Evolutionary conservation across 1,139 yeast genomes (phyloP), one percentile per base, ranked within the genome.

Genomic region (Entelexis paramagnoliae): DNA sequence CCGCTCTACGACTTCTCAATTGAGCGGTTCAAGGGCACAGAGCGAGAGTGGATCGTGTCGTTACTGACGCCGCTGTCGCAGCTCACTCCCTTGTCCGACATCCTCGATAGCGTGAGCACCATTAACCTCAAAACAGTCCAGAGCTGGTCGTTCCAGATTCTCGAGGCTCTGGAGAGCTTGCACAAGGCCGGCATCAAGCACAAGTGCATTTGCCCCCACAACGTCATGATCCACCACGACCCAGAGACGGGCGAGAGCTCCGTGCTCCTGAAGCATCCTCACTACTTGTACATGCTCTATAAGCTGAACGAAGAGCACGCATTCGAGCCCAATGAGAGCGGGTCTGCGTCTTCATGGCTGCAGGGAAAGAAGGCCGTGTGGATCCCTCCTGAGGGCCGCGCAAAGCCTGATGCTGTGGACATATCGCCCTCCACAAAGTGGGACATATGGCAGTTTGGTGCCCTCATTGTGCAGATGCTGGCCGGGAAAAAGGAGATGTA

Each of bases 381-480:
- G 96, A 68, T 68, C 11, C 91, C 96, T 0, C 96, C 97, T 0
- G 96, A 88, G 63, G 46, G 49, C 17, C 24, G 40, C 17, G 22
- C 28, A 7, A 19, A 16, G 5, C 3, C 16, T 13, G 57, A 56
- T n/a, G 19, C 57, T 8, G 64, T 64, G 42, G 81, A 83, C 11
- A 26, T 33, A 3, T 4, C 33, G 22, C 55, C 53, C 1, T 42
- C 57, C 5, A 53, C 50, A 2, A 86, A 87, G 63, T 81, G 96
- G 0, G 98, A 93, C 68, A 82, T 93, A 6, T 91, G 96, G 96
- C 84, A 85, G 60, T 69, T 89, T 48, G 98, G 96, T 3, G 86
- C 85, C 0, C 67, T 85, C 5, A 81, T 91, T 60, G 70, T 85
- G 28, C 79, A 85, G 56, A 74, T 87, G 62, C 77, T 88, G 64